These are phyloP conservation scores for Funneliformis caledonium DNA, from an alignment of 371 early-diverging fungal species.

Conservation along the genomic window DNA sequence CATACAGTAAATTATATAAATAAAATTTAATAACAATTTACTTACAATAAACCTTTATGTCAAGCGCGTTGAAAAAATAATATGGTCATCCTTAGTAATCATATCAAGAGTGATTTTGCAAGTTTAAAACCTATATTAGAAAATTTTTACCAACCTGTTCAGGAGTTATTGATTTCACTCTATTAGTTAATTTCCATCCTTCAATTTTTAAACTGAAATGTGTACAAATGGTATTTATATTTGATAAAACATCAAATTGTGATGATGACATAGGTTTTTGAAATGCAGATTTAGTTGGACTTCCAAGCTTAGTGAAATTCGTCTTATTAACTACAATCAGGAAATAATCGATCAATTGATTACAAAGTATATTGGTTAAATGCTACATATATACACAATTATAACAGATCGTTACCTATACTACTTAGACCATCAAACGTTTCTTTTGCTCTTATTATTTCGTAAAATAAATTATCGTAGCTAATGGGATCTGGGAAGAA, in stretches of 20 bases:
- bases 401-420: conserved; percentile 44
- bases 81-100: background rate
- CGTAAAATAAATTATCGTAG: conserved; percentile 54
- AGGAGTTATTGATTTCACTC: conserved; percentile 16
- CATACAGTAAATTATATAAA: background rate
- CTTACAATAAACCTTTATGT: conserved; percentile 5
- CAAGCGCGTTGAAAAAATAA: background rate
- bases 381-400: background rate
- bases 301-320: background rate
- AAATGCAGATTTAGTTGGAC: background rate
- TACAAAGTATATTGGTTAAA: background rate
- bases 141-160: conserved; percentile 9
- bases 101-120: background rate
- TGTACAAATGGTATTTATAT: conserved; percentile 14
- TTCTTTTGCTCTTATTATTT: conserved; percentile 49
- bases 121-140: background rate
- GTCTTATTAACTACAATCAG: background rate
- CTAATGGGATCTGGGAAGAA: conserved; percentile 52
- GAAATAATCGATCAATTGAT: background rate
- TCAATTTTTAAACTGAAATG: conserved; percentile 34
- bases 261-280: background rate
- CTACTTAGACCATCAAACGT: conserved; percentile 46
- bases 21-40: background rate
- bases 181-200: conserved; percentile 14
- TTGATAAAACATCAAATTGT: background rate